Conservation (phyloP, 306 rosid species). For the Acacia melanoxylon region DNA sequence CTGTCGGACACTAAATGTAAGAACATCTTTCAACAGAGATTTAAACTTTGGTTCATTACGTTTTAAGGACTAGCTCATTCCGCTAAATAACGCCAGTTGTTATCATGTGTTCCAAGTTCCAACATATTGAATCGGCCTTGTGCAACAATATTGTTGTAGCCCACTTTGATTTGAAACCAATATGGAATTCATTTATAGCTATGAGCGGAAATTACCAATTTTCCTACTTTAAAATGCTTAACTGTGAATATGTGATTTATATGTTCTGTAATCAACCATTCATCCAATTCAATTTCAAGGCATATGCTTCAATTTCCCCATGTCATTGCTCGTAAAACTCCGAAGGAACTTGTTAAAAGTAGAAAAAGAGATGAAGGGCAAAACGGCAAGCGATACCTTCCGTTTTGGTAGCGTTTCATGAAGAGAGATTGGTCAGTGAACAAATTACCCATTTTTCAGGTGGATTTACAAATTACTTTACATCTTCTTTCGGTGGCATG, state of each 20-base stretch:
- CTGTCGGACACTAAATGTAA: too few relatives aligned
- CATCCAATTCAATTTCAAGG: background rate
- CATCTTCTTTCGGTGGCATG: background rate
- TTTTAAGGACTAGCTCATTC: too few relatives aligned
- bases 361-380: background rate
- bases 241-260: background rate
- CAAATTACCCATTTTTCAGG: background rate
- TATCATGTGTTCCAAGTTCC: too few relatives aligned
- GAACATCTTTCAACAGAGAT: rapidly evolving
- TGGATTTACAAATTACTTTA: background rate
- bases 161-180: background rate
- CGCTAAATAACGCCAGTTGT: too few relatives aligned
- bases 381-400: background rate
- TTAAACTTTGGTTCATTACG: rapidly evolving
- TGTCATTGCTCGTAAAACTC: slow-evolving; percentile 14
- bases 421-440: background rate
- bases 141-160: background rate
- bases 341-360: background rate
- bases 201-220: background rate
- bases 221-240: too few relatives aligned
- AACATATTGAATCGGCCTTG: background rate
- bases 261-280: background rate
- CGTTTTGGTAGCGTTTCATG: background rate
- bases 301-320: background rate
- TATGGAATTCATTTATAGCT: background rate